Evolutionary conservation across 352 stramenopile genomes (phyloP).

Genomic region (Globisporangium nagaii): DNA sequence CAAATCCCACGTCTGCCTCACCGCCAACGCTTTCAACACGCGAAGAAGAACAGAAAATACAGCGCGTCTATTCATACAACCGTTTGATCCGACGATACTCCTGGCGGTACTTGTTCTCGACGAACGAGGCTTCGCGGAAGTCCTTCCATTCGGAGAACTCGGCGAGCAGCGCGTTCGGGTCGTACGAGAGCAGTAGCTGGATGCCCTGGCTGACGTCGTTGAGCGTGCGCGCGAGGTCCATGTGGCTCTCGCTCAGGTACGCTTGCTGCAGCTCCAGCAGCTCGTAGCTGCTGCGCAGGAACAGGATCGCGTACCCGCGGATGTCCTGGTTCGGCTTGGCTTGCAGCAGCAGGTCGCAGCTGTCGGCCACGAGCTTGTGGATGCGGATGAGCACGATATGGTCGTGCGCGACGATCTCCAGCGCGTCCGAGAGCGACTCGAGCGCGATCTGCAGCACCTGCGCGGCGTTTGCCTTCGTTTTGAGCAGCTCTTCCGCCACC

Average conservation of each 20-base stretch:
- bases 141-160: constrained; percentile 84
- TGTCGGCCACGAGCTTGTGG: constrained; percentile 88
- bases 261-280: constrained; percentile 85
- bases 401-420: constrained; percentile 81
- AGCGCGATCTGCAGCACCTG: constrained; percentile 62
- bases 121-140: constrained; percentile 83
- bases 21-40: background rate
- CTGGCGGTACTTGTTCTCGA: constrained; percentile 86
- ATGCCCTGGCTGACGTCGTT: constrained; percentile 92
- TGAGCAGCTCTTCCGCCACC: constrained; percentile 58
- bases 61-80: constrained; percentile 80
- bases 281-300: constrained; percentile 80
- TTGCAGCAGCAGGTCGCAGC: constrained; percentile 79
- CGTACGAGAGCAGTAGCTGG: constrained; percentile 83
- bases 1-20: no score
- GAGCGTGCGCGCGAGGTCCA: constrained; percentile 87
- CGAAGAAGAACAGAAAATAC: constrained; percentile 4
- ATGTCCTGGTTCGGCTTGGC: constrained; percentile 50
- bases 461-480: constrained; percentile 32
- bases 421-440: constrained; percentile 73
- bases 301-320: constrained; percentile 84
- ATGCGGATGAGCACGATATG: constrained; percentile 89
- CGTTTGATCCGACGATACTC: constrained; percentile 90
- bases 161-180: constrained; percentile 78
- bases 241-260: constrained; percentile 85